Conservation (phyloP, 768 basidiomycete species). For the Scleroderma bovista region DNA sequence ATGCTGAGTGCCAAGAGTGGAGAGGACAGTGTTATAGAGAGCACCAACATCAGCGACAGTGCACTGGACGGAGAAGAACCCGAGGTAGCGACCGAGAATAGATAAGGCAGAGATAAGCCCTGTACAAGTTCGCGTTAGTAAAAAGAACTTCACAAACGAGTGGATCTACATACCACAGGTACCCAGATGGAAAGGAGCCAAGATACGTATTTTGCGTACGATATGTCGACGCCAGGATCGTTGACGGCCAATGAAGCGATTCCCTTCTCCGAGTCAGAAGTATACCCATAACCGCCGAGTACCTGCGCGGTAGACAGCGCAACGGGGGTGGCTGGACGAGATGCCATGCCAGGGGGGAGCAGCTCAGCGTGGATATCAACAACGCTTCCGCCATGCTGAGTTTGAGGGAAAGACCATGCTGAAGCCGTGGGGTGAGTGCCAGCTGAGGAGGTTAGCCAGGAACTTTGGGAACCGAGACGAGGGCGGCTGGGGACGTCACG, state of each 20-base stretch:
- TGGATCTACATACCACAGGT: conserved; percentile 51
- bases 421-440: conserved; percentile 54
- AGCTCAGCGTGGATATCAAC: conserved; percentile 40
- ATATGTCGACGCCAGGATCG: conserved; percentile 49
- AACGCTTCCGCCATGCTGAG: conserved; percentile 35
- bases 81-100: conserved; percentile 36
- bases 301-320: conserved; percentile 55
- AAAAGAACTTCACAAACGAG: neutral
- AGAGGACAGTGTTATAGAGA: conserved; percentile 65
- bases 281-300: conserved; percentile 64
- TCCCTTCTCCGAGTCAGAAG: conserved; percentile 53
- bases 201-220: conserved; percentile 46
- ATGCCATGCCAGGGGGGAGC: conserved; percentile 31
- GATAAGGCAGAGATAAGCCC: conserved; percentile 61
- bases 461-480: conserved; percentile 61
- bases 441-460: conserved; percentile 66
- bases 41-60: conserved; percentile 46
- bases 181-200: conserved; percentile 69
- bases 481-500: conserved; percentile 44
- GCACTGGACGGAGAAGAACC: conserved; percentile 36
- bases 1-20: conserved; percentile 62
- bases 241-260: conserved; percentile 40
- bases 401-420: conserved; percentile 65
- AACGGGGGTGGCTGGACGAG: conserved; percentile 44
- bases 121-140: conserved; percentile 20